A percentile compares a stretch with the other conserved stretches of the same genome.
These are phyloP conservation scores for Phytophthora idaei DNA, from an alignment of 352 stramenopile species.

Conservation along the genomic window DNA sequence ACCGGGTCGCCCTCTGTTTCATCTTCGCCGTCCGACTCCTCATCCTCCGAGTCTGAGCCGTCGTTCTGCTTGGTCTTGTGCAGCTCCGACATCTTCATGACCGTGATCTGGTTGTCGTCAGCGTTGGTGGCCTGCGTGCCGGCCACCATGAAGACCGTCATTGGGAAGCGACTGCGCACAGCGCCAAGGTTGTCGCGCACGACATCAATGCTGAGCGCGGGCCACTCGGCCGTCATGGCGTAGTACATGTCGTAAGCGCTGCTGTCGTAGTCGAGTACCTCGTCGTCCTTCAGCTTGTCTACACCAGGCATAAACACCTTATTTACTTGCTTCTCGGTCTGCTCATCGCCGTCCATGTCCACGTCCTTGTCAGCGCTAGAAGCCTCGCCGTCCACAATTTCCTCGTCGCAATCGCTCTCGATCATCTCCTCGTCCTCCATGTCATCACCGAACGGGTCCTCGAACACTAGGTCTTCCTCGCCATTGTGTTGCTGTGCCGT, in stretches of 20 bases:
- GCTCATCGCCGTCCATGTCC: conserved; percentile 75
- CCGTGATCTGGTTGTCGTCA: conserved; percentile 96
- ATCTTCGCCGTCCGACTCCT: conserved; percentile 91
- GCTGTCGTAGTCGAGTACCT: conserved; percentile 98
- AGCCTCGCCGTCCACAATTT: conserved; percentile 56
- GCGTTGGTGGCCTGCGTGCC: conserved; percentile 95
- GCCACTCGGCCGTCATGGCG: conserved; percentile 97
- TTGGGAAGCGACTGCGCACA: conserved; percentile 93
- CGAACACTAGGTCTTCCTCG: conserved; percentile 78
- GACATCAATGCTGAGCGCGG: conserved; percentile 97
- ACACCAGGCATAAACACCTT: conserved; percentile 95
- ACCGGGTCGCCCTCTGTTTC: conserved; percentile 95
- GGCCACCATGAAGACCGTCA: conserved; percentile 95
- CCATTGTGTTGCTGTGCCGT: conserved; percentile 34
- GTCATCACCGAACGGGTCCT: conserved; percentile 90
- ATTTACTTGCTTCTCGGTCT: conserved; percentile 62
- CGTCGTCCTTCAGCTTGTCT: conserved; percentile 90
- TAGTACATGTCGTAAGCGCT: conserved; percentile 99
- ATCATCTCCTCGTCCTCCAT: conserved; percentile 92
- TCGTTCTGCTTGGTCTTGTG: conserved; percentile 92
- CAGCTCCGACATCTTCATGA: conserved; percentile 98
- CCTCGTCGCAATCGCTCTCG: conserved; percentile 78
- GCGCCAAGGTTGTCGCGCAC: conserved; percentile 95
- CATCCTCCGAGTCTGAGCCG: conserved; percentile 73
- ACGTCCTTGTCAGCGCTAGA: conserved; percentile 54